phyloP scores from a whole-genome alignment of 2,329 filamentous ascomycete genomes.

The Diaporthe velutina region DNA sequence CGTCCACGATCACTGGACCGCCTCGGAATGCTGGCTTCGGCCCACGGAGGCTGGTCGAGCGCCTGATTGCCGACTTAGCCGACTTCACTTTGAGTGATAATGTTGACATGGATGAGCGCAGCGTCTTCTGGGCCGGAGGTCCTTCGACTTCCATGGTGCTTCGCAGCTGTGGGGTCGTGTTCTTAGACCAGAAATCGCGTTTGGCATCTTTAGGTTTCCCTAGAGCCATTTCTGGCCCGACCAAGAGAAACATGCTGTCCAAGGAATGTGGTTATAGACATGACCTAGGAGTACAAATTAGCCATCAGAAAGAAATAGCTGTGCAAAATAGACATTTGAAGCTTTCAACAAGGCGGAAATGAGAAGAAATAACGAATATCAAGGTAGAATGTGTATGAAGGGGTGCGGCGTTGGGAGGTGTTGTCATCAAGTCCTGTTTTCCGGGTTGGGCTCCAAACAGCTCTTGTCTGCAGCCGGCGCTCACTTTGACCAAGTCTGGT shows the following conservation, averaged over 20 bases:
- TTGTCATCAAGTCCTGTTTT: too few species aligned
- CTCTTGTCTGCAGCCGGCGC: background rate
- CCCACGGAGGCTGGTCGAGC: conserved; percentile 7
- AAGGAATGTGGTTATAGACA: background rate
- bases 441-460: background rate
- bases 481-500: background rate
- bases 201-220: conserved; percentile 5
- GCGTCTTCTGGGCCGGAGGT: background rate
- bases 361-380: background rate
- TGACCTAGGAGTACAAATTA: background rate
- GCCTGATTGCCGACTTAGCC: conserved; percentile 1
- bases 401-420: background rate
- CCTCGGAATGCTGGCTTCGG: background rate
- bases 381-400: background rate
- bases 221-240: conserved; percentile 20
- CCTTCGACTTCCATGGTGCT: background rate
- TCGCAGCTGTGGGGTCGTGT: background rate
- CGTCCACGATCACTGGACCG: background rate
- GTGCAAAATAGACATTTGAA: background rate
- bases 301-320: background rate
- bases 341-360: too few species aligned
- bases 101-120: background rate
- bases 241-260: conserved; percentile 9
- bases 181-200: background rate
- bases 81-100: conserved; percentile 5